Base-by-base conservation (phyloP, 805 yeast genomes). In the Kuraishia molischiana region DNA sequence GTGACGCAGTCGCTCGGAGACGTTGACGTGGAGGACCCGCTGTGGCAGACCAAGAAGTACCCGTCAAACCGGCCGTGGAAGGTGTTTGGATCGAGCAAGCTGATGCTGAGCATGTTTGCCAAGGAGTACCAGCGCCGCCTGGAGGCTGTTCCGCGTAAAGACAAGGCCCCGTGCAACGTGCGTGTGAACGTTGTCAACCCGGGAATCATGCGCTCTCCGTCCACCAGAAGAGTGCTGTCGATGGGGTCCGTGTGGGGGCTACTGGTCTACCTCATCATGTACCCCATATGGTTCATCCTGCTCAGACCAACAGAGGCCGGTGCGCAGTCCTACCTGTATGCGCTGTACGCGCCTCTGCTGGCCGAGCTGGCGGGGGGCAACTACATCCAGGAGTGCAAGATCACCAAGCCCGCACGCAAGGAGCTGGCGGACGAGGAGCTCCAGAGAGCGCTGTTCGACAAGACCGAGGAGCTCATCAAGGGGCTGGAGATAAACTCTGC, bases 201-300 rank as follows among this genome's bases (percentile, higher is more conserved):
- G 0, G 98, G 98, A 1, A 48, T 89, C 26, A 84, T 85, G 82
- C 71, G 97, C 47, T 77, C 95, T 2, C 85, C 95, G 2, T 76
- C 94, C 19, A 79, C 90, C 29, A 76, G 92, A 47, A 70, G 96
- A 40, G 74, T 79, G 26, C 41, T 86, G 4, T 76, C 92, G 15
- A 70, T 84, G 60, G 97, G 97, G 1, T 66, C 85, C 0, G 47
- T 90, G 3, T 59, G 60, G 55, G 69, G 72, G 3, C 58, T 83
- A 26, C 8, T 85, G 0, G 4, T 66, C 18, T 79, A 90, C 51
- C 42, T 87, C 22, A 5, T 87, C 3, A 40, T 81, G 32, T 84
- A 80, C 63, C 98, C 98, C 8, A 36, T 92, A 0, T 75, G 86
- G 71, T 90, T 86, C 79, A 50, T 92, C 14, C 66, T 89, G 36